A percentile compares a stretch with the other conserved stretches of the same genome.
These are phyloP conservation scores for Hymenoscyphus occultus DNA, from an alignment of 2,329 filamentous ascomycete genomes.

Conservation along the genomic window DNA sequence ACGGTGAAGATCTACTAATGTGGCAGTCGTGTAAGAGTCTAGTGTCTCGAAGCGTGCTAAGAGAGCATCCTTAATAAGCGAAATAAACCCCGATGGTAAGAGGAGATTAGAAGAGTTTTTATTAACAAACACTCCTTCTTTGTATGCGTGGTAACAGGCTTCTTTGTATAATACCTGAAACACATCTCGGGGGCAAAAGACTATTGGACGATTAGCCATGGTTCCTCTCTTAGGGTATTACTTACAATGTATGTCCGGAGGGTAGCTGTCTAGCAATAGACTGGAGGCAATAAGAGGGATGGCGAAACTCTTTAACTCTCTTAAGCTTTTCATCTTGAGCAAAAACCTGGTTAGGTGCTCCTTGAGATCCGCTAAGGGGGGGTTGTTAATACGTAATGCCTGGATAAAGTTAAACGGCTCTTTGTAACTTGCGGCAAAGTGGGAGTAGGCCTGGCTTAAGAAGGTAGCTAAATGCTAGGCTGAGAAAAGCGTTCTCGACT, in stretches of 20 bases:
- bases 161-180: slow-evolving; percentile 17
- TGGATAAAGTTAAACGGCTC: slow-evolving; percentile 30
- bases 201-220: slow-evolving; percentile 10
- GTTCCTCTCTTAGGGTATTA: slow-evolving; percentile 2
- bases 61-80: background rate
- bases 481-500: slow-evolving; percentile 26
- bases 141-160: slow-evolving; percentile 2
- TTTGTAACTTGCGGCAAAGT: slow-evolving; percentile 19
- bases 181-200: slow-evolving; percentile 12
- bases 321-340: slow-evolving; percentile 20
- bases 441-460: slow-evolving; percentile 21
- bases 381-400: slow-evolving; percentile 26
- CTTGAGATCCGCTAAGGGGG: slow-evolving; percentile 23
- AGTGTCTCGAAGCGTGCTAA: slow-evolving; percentile 2
- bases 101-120: slow-evolving; percentile 8
- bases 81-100: slow-evolving; percentile 5
- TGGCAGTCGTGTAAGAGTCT: background rate
- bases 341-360: slow-evolving; percentile 29
- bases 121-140: slow-evolving; percentile 4
- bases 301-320: slow-evolving; percentile 29
- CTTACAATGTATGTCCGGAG: slow-evolving; percentile 25
- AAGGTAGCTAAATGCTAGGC: slow-evolving; percentile 27
- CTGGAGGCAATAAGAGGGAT: slow-evolving; percentile 29
- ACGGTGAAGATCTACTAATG: background rate
- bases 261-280: slow-evolving; percentile 31